phyloP scores from a whole-genome alignment of 2,329 filamentous ascomycete species.

The Monosporascus sp. region DNA sequence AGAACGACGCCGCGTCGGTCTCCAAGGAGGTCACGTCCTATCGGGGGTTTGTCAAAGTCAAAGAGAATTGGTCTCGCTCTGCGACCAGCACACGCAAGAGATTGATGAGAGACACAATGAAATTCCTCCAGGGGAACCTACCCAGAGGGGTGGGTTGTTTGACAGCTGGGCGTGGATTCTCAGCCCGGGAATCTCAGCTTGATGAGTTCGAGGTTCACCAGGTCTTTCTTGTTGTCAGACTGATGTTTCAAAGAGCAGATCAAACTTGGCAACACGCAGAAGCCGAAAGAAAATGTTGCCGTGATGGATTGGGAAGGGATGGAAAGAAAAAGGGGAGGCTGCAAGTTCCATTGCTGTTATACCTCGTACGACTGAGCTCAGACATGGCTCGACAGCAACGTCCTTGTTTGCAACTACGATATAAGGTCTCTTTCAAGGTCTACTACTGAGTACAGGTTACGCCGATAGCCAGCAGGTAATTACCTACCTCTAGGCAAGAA shows the following conservation, averaged over 20 bases:
- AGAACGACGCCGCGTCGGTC: slow-evolving; percentile 10
- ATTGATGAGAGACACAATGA: slow-evolving; percentile 16
- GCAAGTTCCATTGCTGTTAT: slow-evolving; percentile 29
- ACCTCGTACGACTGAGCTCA: slow-evolving; percentile 23
- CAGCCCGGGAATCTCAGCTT: slow-evolving; percentile 21
- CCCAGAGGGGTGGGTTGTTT: slow-evolving; percentile 8
- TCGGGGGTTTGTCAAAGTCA: slow-evolving; percentile 12
- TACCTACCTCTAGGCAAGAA: neutral
- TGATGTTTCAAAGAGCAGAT: slow-evolving; percentile 27
- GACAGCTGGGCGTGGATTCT: slow-evolving; percentile 14
- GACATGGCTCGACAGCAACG: slow-evolving; percentile 14
- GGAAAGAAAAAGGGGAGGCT: slow-evolving; percentile 19
- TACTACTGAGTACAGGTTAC: slow-evolving; percentile 12
- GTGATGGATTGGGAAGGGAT: slow-evolving; percentile 10
- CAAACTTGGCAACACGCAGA: slow-evolving; percentile 24
- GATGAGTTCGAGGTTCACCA: slow-evolving; percentile 19
- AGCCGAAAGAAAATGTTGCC: slow-evolving; percentile 10
- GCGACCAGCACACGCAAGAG: slow-evolving; percentile 14
- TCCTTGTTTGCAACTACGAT: slow-evolving; percentile 14
- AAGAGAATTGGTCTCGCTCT: slow-evolving; percentile 17
- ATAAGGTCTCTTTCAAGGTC: slow-evolving; percentile 8
- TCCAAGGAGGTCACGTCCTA: slow-evolving; percentile 2
- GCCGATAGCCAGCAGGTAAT: slow-evolving; percentile 1
- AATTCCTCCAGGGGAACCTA: slow-evolving; percentile 4
- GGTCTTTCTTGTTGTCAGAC: slow-evolving; percentile 25